Conservation (phyloP, 2,329 filamentous ascomycete genomes). For the Paramyrothecium roridum region DNA sequence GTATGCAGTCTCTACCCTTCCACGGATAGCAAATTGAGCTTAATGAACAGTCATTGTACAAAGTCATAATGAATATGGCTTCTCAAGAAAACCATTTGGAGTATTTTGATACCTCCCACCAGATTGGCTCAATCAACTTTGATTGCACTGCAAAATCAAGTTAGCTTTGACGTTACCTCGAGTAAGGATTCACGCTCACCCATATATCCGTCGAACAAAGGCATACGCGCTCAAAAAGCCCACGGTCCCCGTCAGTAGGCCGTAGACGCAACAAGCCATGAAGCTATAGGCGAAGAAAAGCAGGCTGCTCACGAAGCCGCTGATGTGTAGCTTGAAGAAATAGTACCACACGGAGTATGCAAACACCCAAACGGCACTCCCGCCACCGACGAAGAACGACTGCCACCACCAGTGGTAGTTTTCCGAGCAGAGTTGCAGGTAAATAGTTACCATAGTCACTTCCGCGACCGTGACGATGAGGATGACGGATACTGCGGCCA, state of each 20-base stretch:
- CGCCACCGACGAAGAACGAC: conserved; percentile 75
- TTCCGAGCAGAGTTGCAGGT: conserved; percentile 78
- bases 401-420: conserved; percentile 95
- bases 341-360: conserved; percentile 84
- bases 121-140: conserved; percentile 38
- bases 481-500: conserved; percentile 70
- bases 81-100: too few relatives aligned
- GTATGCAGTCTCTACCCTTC: too few relatives aligned
- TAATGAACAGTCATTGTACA: too few relatives aligned
- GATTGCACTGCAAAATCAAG: conserved; percentile 38
- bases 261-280: conserved; percentile 78
- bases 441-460: conserved; percentile 79
- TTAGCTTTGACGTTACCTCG: conserved; percentile 3
- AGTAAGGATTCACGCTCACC: conserved; percentile 43
- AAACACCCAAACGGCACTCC: conserved; percentile 78
- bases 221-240: conserved; percentile 82
- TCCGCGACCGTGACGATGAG: conserved; percentile 75
- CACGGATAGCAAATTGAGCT: too few relatives aligned
- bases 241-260: conserved; percentile 76
- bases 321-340: conserved; percentile 73
- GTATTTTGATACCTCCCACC: background rate
- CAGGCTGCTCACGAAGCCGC: conserved; percentile 73
- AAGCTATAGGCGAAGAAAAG: conserved; percentile 86
- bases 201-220: conserved; percentile 81
- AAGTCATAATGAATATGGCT: too few relatives aligned